Conservation (phyloP, 352 stramenopile genomes). For the Aphanomyces cochlioides region DNA sequence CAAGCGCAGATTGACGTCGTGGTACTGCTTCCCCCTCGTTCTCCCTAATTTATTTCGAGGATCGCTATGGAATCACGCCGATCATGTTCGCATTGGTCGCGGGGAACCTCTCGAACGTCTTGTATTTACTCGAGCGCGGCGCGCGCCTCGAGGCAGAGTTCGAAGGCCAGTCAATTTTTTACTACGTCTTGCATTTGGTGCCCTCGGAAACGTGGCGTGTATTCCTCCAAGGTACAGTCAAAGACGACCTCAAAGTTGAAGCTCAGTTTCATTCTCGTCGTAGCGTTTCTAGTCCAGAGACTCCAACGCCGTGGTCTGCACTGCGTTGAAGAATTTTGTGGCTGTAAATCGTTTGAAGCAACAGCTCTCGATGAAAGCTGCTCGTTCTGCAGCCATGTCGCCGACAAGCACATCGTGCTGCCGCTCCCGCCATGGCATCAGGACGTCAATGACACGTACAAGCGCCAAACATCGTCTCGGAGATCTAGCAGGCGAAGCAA, state of each 20-base stretch:
- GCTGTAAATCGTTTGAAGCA: constrained; percentile 52
- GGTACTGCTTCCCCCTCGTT: neutral
- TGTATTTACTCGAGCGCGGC: constrained; percentile 39
- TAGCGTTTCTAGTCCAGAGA: neutral
- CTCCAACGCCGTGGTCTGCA: neutral
- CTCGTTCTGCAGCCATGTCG: constrained; percentile 48
- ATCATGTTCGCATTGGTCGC: constrained; percentile 45
- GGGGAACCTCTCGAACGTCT: constrained; percentile 39
- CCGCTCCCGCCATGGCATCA: constrained; percentile 64
- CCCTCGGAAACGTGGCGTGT: constrained; percentile 48
- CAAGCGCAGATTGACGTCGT: neutral
- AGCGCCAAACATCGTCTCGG: neutral
- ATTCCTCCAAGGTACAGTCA: constrained; percentile 37
- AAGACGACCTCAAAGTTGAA: constrained; percentile 28
- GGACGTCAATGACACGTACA: constrained; percentile 71
- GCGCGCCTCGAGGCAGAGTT: constrained; percentile 50
- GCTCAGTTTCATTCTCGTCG: constrained; percentile 21
- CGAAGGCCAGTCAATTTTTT: constrained; percentile 58
- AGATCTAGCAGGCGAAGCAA: neutral
- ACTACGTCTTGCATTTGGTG: constrained; percentile 55
- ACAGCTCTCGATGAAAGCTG: constrained; percentile 30
- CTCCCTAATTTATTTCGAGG: constrained; percentile 2
- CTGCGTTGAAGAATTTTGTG: constrained; percentile 36
- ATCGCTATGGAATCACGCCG: constrained; percentile 49
- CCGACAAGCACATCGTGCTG: constrained; percentile 35